Evolutionary conservation across 1,284 basidiomycete species (phyloP), one percentile per base, ranked within the genome.

Genomic region (Cryptococcus maquisensis): DNA sequence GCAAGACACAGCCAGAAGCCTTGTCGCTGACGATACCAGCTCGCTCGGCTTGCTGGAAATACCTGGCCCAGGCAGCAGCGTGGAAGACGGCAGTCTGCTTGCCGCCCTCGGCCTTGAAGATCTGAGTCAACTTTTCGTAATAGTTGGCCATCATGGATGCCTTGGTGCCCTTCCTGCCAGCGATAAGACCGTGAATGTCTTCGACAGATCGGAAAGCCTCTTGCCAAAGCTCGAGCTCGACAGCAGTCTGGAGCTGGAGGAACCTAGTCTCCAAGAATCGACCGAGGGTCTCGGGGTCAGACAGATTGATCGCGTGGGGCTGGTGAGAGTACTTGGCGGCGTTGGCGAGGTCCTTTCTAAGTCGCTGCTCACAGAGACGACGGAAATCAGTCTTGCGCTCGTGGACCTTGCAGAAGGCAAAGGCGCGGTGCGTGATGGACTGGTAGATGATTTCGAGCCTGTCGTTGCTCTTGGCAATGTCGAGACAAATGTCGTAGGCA

Each of bases 141-240:
- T 98, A 98, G 75, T 92, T 93, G 59, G 93, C 93, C 95, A 98
- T 98, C 91, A 98, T 97, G 7, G 86, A 82, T 0, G 92, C 90
- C 40, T 89, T 85, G 6, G 92, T 90, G 0, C 87, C 84, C 77
- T 94, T 94, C 77, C 96, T 96, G 62, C 74, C 70, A 52, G 77
- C 76, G 64, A 98, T 84, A 46, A 99, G 83, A 69, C 93, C 94
- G 79, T 98, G 95, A 41, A 98, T 90, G 75, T 99, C 96, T 76
- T 98, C 95, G 57, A 98, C 91, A 44, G 91, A 93, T 57, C 96
- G 88, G 84, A 98, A 99, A 4, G 93, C 95, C 76, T 98, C 95
- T 74, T 98, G 95, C 96, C 95, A 99, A 47, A 98, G 83, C 79
- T 99, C 96, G 61, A 99, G 86, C 76, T 98, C 92, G 61, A 98